A percentile compares a stretch with the other conserved stretches of the same genome.
phyloP scores from a whole-genome alignment of 2,329 filamentous ascomycete genomes.

The Cladophialophora psammophila region DNA sequence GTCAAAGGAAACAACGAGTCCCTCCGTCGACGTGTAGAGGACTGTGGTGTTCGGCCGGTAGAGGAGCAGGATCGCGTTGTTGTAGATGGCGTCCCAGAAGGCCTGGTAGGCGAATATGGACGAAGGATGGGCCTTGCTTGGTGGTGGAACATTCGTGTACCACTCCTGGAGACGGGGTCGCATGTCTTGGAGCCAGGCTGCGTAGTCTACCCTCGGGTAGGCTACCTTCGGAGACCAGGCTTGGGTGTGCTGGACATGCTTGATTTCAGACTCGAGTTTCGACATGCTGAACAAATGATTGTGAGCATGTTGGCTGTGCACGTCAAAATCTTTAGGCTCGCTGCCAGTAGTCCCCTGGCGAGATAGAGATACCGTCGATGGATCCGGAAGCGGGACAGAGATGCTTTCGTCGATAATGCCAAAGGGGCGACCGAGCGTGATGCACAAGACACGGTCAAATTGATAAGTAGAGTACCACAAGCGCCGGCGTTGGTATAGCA shows the following conservation, averaged over 20 bases:
- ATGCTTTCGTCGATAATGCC: slow-evolving; percentile 47
- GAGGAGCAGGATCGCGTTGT: slow-evolving; percentile 45
- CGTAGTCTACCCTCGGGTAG: slow-evolving; percentile 43
- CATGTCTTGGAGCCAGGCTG: slow-evolving; percentile 44
- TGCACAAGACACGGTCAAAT: slow-evolving; percentile 51
- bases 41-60: slow-evolving; percentile 44
- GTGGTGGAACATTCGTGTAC: slow-evolving; percentile 43
- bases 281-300: slow-evolving; percentile 45
- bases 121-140: slow-evolving; percentile 39
- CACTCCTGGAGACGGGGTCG: slow-evolving; percentile 45
- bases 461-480: slow-evolving; percentile 47
- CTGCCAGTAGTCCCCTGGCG: slow-evolving; percentile 13
- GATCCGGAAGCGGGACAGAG: slow-evolving; percentile 42
- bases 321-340: slow-evolving; percentile 40
- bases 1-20: slow-evolving; percentile 41
- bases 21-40: slow-evolving; percentile 39
- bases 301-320: slow-evolving; percentile 42
- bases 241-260: slow-evolving; percentile 45
- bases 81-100: slow-evolving; percentile 46
- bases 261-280: slow-evolving; percentile 48
- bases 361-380: slow-evolving; percentile 23
- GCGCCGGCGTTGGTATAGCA: slow-evolving; percentile 43
- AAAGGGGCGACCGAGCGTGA: slow-evolving; percentile 50
- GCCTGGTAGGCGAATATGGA: slow-evolving; percentile 44
- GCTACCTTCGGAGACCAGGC: slow-evolving; percentile 41